Evolutionary conservation across 176 grass and related monocot genomes (phyloP).

Genomic region (Chloris gayana): DNA sequence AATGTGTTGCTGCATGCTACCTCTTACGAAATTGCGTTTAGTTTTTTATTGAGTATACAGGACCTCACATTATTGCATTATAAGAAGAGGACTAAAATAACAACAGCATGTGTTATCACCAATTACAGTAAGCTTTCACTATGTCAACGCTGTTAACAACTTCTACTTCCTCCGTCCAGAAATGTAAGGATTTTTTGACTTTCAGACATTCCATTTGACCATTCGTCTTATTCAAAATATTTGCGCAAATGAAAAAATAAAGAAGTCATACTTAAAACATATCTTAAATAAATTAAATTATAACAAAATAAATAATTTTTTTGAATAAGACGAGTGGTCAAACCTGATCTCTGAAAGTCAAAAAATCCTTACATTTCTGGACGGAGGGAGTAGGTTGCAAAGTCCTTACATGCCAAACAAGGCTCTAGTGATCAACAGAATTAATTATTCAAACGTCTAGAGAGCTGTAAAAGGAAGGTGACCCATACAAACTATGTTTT

Average conservation of each 20-base stretch:
- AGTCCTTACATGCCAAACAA: background rate
- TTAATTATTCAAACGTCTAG: constrained; percentile 9
- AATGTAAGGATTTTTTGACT: too few species aligned
- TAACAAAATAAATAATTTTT: too few species aligned
- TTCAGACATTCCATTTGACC: too few species aligned
- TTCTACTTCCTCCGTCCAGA: too few species aligned
- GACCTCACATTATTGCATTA: background rate
- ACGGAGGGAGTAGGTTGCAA: too few species aligned
- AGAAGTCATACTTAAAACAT: too few species aligned
- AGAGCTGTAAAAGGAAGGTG: background rate
- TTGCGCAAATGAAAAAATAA: too few species aligned
- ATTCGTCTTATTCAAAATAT: too few species aligned
- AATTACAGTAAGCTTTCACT: background rate
- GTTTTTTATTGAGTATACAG: background rate
- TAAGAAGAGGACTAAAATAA: background rate
- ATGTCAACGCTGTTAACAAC: background rate
- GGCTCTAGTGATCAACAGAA: background rate
- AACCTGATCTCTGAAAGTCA: too few species aligned
- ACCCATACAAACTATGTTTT: constrained; percentile 2
- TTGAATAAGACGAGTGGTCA: too few species aligned
- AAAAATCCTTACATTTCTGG: too few species aligned
- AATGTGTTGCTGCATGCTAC: background rate
- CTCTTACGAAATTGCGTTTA: background rate
- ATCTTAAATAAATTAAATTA: too few species aligned
- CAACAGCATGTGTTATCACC: background rate